These are phyloP conservation scores for Hemileccinum impolitum DNA, from an alignment of 768 basidiomycete species.

Conservation along the genomic window DNA sequence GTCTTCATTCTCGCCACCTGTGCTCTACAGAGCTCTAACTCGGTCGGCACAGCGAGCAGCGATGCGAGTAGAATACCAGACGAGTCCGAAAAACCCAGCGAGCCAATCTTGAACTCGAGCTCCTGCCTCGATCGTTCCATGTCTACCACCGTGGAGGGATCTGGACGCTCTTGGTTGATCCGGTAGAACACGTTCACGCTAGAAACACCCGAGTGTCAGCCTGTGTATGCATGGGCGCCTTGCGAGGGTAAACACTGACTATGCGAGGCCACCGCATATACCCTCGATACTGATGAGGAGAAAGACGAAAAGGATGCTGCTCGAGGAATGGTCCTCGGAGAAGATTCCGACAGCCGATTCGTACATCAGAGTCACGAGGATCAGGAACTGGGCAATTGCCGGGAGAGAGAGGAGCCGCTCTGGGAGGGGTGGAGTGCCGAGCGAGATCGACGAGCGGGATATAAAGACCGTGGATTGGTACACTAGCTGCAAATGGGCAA, in stretches of 20 bases:
- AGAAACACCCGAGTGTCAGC: background rate
- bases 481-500: slow-evolving; percentile 49
- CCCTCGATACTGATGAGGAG: slow-evolving; percentile 83
- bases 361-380: slow-evolving; percentile 58
- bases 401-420: slow-evolving; percentile 66
- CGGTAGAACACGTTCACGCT: slow-evolving; percentile 88
- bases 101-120: slow-evolving; percentile 87
- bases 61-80: slow-evolving; percentile 56
- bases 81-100: slow-evolving; percentile 83
- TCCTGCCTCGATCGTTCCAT: slow-evolving; percentile 67
- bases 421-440: slow-evolving; percentile 81
- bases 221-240: background rate
- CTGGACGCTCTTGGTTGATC: slow-evolving; percentile 68
- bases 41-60: slow-evolving; percentile 44
- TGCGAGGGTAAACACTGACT: slow-evolving; percentile 47
- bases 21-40: slow-evolving; percentile 69
- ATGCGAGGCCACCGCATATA: slow-evolving; percentile 88
- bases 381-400: slow-evolving; percentile 63
- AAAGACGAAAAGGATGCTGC: slow-evolving; percentile 65
- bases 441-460: slow-evolving; percentile 85
- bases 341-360: slow-evolving; percentile 74
- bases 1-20: slow-evolving; percentile 70
- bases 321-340: slow-evolving; percentile 37
- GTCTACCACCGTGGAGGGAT: slow-evolving; percentile 44
- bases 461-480: slow-evolving; percentile 92